phyloP scores from a whole-genome alignment of 2,329 filamentous ascomycete genomes.

The Fusarium udum region DNA sequence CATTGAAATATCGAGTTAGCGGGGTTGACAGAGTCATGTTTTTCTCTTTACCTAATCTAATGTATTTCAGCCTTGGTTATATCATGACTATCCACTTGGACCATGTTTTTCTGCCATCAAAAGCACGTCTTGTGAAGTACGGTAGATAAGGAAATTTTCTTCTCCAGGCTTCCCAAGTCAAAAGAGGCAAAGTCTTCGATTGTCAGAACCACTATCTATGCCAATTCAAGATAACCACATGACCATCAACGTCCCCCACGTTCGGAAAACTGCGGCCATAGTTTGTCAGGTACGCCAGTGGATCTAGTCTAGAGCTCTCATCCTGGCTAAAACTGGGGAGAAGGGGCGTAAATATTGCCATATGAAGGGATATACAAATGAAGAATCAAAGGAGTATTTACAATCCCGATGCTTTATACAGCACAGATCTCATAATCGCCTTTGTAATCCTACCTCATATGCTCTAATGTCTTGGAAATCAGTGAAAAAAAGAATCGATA shows the following conservation, averaged over 20 bases:
- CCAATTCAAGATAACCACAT: constrained; percentile 32
- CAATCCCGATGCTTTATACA: not conserved
- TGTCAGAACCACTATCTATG: not conserved
- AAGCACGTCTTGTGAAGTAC: not conserved
- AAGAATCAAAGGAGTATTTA: not conserved
- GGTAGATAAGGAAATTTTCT: constrained; percentile 22
- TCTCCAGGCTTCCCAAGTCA: constrained; percentile 13
- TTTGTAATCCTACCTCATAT: not conserved
- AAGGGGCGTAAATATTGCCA: not conserved
- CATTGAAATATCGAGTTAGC: not conserved
- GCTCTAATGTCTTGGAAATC: not conserved
- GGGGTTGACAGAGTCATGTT: not conserved
- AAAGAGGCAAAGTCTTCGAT: constrained; percentile 21
- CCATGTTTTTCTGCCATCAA: not conserved
- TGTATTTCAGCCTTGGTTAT: not conserved
- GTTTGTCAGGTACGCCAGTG: constrained; percentile 16
- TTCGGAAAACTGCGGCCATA: constrained; percentile 42
- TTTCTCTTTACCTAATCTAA: constrained; percentile 4
- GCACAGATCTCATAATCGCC: not conserved
- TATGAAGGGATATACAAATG: not conserved
- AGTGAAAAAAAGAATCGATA: not conserved
- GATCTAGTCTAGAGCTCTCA: constrained; percentile 6
- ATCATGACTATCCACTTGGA: not conserved
- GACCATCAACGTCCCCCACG: constrained; percentile 33
- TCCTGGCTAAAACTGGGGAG: not conserved